A percentile compares a stretch with the other conserved stretches of the same genome.
phyloP scores from a whole-genome alignment of 179 eudicot species.

The Silene vulgaris region DNA sequence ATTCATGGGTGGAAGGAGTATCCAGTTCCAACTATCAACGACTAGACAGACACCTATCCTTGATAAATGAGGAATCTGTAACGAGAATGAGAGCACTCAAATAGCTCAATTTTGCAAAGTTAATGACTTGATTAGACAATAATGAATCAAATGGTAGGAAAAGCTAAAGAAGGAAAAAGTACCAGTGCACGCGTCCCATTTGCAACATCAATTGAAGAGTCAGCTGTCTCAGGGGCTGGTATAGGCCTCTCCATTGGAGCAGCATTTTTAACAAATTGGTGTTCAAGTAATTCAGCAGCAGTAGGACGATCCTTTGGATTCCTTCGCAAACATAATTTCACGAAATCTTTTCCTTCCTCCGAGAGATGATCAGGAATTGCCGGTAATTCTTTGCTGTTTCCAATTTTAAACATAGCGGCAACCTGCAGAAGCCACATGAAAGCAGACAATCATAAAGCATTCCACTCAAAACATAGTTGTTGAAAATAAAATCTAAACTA shows the following conservation, averaged over 20 bases:
- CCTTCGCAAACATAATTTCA: constrained; percentile 74
- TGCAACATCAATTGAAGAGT: constrained; percentile 37
- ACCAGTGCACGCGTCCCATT: constrained; percentile 46
- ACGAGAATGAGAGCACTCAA: not conserved
- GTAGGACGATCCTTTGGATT: constrained; percentile 67
- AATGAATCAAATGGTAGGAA: not conserved
- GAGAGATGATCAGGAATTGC: constrained; percentile 79
- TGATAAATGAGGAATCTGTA: not conserved
- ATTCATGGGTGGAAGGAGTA: too few relatives aligned
- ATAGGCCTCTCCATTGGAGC: constrained; percentile 58
- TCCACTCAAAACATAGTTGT: not conserved
- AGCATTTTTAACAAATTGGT: constrained; percentile 68
- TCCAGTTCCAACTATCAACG: not conserved
- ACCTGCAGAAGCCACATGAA: constrained; percentile 41
- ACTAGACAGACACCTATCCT: not conserved
- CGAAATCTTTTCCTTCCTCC: constrained; percentile 86
- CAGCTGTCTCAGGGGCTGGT: constrained; percentile 42
- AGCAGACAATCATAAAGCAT: constrained; percentile 7
- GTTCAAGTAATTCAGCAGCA: constrained; percentile 79
- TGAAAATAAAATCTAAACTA: not conserved
- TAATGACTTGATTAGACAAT: not conserved
- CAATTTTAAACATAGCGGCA: constrained; percentile 93
- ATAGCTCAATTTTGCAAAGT: not conserved
- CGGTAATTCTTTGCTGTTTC: constrained; percentile 90
- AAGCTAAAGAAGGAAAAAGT: constrained; percentile 1